These are phyloP conservation scores for Microdochium paspali DNA, from an alignment of 2,329 filamentous ascomycete genomes.

Conservation along the genomic window DNA sequence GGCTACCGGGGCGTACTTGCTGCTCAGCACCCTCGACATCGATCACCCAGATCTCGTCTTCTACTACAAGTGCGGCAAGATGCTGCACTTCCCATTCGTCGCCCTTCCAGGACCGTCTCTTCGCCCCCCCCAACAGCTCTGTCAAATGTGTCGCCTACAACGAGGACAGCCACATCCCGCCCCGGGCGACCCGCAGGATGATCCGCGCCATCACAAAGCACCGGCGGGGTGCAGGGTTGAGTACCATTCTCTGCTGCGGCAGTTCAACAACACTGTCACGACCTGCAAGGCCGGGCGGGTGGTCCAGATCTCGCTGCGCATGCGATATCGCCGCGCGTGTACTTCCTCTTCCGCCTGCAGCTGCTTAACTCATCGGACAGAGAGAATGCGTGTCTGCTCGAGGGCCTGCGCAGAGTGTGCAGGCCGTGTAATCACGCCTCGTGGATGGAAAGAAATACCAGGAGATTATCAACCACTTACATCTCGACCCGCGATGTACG, in stretches of 20 bases:
- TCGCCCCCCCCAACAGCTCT: constrained; percentile 9
- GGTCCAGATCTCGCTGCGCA: constrained; percentile 9
- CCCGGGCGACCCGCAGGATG: constrained; percentile 12
- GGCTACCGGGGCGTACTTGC: constrained; percentile 10
- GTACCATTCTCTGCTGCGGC: constrained; percentile 10
- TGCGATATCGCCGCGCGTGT: constrained; percentile 10
- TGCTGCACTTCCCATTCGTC: constrained; percentile 13
- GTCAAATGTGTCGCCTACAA: constrained; percentile 9
- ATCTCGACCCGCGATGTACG: constrained; percentile 4
- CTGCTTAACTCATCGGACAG: constrained; percentile 3
- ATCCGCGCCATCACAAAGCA: constrained; percentile 13
- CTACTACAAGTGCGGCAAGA: constrained; percentile 14
- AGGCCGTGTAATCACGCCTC: constrained; percentile 10
- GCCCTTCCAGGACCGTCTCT: constrained; percentile 10
- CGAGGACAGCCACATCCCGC: constrained; percentile 14
- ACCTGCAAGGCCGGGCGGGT: constrained; percentile 9
- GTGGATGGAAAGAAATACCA: constrained; percentile 7
- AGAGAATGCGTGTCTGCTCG: neutral
- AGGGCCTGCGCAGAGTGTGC: constrained; percentile 6
- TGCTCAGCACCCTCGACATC: constrained; percentile 12
- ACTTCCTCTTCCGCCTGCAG: constrained; percentile 10
- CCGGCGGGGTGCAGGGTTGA: constrained; percentile 8
- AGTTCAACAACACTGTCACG: constrained; percentile 14
- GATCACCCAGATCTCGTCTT: constrained; percentile 12
- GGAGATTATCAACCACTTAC: constrained; percentile 3